Evolutionary conservation across 164 flowering plant species (phyloP), one percentile per base, ranked within the genome.

Genomic region (Liriodendron chinense): DNA sequence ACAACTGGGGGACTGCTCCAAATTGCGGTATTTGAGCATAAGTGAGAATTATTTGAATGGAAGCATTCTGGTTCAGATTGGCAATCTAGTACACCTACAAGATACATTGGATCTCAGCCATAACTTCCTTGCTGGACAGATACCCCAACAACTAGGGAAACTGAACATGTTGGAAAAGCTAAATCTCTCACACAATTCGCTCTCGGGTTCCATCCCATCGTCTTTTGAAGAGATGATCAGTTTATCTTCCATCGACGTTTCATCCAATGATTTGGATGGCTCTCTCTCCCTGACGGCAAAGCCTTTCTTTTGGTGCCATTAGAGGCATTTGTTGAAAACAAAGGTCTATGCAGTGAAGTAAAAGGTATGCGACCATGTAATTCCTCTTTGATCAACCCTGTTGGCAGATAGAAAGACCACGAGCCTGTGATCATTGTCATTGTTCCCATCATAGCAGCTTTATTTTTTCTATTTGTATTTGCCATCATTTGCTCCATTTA

Each of bases 141-240:
- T 76, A 70, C 59, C 65, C 9, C 7, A 47, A 47, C 50, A 76
- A 62, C 22, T 76, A 50, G 23, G 69, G 26, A 49, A 70, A 3
- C 18, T 76, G 14, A 7, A 9, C 1, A 12, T 20, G 26, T 25
- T 75, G 57, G 77, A 43, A 59, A 61, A 22, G 6, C 25, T 76
- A 4, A 61, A 69, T 47, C 64, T 76, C 47, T 70, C 78, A 4
- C 78, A 76, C 23, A 76, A 76, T 26, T 69, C 22, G 47, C 78
- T 75, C 25, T 2, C 26, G 1, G 69, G 78, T 10, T 57, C 68
- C 14, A 69, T 69, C 61, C 78, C 73, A 1, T 62, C 69, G 0
- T 47, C 69, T 23, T 70, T 76, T 6, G 18, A 28, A 14, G 72
- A 47, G 24, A 77, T 72, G 75, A 13, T 20, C 18, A 24, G 69